A percentile compares a stretch with the other conserved stretches of the same genome.
Conservation (phyloP, 495 filamentous ascomycete species). For the Aspergillus haitiensis region DNA sequence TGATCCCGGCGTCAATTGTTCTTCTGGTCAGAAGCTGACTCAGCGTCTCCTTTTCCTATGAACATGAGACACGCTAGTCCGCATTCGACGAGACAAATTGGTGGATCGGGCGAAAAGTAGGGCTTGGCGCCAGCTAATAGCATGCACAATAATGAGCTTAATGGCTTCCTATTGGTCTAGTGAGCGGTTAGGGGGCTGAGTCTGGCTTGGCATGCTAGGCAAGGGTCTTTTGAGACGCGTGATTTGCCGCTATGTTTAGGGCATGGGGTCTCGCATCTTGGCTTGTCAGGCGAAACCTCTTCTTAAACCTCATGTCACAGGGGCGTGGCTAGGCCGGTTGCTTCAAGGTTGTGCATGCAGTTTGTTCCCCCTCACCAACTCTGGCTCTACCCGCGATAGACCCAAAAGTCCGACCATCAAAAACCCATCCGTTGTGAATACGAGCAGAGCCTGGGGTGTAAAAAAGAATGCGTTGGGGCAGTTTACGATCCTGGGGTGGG, state of each 20-base stretch:
- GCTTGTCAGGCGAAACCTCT: conserved; percentile 11
- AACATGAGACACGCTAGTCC: not conserved
- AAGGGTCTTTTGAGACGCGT: conserved; percentile 9
- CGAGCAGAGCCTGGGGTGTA: too few species aligned
- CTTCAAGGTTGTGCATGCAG: conserved; percentile 4
- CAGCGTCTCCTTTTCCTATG: conserved; percentile 8
- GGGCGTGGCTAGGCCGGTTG: not conserved
- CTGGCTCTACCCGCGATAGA: conserved; percentile 1
- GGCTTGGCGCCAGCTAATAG: not conserved
- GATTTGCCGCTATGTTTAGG: conserved; percentile 23
- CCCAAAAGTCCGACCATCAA: not conserved
- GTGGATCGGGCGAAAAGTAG: not conserved
- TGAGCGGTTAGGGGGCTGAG: conserved; percentile 3
- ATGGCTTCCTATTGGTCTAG: not conserved
- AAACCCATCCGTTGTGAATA: not conserved
- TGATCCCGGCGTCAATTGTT: not conserved
- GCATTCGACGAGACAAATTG: not conserved
- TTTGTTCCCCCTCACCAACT: not conserved
- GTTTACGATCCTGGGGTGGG: conserved; percentile 16
- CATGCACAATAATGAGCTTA: not conserved
- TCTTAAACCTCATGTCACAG: conserved; percentile 11
- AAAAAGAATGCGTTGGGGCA: conserved; percentile 18
- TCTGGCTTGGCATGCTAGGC: conserved; percentile 12
- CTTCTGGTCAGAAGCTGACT: not conserved
- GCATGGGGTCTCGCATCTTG: conserved; percentile 15